A percentile compares a stretch with the other conserved stretches of the same genome.
Evolutionary conservation across 106 monocot species (phyloP).

Genomic region (Acorus gramineus): DNA sequence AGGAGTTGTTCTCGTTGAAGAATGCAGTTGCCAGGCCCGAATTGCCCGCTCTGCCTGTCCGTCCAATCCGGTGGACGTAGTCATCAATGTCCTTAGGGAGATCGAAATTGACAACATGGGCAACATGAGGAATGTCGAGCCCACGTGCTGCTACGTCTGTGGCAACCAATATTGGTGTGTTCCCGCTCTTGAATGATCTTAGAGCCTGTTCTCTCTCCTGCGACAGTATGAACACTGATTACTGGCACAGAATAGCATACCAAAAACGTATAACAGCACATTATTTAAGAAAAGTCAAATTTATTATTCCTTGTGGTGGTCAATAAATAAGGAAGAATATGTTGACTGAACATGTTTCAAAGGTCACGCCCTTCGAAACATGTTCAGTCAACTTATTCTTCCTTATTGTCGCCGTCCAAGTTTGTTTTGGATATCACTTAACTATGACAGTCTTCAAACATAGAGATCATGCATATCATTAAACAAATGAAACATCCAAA

Average conservation of each 20-base stretch:
- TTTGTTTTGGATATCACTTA: too few species aligned
- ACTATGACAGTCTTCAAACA: too few species aligned
- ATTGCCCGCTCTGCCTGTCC: constrained; percentile 84
- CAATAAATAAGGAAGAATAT: too few species aligned
- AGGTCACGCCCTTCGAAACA: too few species aligned
- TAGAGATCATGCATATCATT: too few species aligned
- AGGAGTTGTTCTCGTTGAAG: constrained; percentile 61
- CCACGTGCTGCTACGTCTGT: constrained; percentile 91
- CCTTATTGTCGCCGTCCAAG: too few species aligned
- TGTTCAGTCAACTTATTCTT: too few species aligned
- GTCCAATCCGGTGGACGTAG: constrained; percentile 84
- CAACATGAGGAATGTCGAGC: constrained; percentile 84
- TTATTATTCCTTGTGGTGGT: too few species aligned
- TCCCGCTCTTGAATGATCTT: constrained; percentile 75
- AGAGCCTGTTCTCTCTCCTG: constrained; percentile 74
- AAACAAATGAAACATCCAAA: too few species aligned
- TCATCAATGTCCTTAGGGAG: constrained; percentile 87
- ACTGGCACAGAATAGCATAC: not conserved
- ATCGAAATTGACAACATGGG: constrained; percentile 85
- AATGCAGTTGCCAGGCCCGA: constrained; percentile 78
- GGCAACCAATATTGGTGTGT: constrained; percentile 72
- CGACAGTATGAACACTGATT: not conserved
- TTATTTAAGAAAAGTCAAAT: too few species aligned
- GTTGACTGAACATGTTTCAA: too few species aligned
- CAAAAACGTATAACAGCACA: not conserved